Evolutionary conservation across 2,329 filamentous ascomycete species (phyloP), one percentile per base, ranked within the genome.

Genomic region (Ophiobolus disseminans): DNA sequence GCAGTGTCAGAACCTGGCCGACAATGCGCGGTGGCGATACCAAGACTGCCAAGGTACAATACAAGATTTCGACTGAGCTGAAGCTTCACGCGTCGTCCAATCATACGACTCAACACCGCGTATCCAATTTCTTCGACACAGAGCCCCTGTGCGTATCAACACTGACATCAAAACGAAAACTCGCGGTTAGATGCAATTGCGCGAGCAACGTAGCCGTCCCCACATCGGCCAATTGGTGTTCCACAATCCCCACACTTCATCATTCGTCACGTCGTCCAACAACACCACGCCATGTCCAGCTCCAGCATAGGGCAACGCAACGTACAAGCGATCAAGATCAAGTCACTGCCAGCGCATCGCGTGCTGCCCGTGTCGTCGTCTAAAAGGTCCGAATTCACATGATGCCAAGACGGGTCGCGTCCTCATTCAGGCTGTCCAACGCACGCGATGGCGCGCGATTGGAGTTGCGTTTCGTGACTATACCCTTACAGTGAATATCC

Each of bases 1-100:
- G n/a, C n/a, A n/a, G n/a, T n/a, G n/a, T n/a, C n/a, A n/a, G n/a
- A n/a, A n/a, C n/a, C n/a, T n/a, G n/a, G n/a, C n/a, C n/a, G n/a
- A n/a, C n/a, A n/a, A n/a, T n/a, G n/a, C n/a, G n/a, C n/a, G n/a
- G n/a, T n/a, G n/a, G n/a, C n/a, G n/a, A n/a, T n/a, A 49, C 48
- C 14, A 61, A 63, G 40, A 58, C 13, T 31, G 49, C 53, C 49
- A 56, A 56, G 49, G 19, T 25, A 26, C 17, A 32, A 38, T 45
- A 47, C 44, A 50, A 47, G 49, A 50, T 48, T 49, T 56, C 53
- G 53, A 53, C 40, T 30, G 11, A 20, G 13, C 14, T 45, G 45
- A 42, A 50, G 45, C 49, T 50, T 50, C 43, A 42, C 14, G 42
- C 37, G n/a, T n/a, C n/a, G n/a, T n/a, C n/a, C n/a, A n/a, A n/a